Conservation (phyloP, 495 filamentous ascomycete species). For the Aspergillus incahuasiensis region DNA sequence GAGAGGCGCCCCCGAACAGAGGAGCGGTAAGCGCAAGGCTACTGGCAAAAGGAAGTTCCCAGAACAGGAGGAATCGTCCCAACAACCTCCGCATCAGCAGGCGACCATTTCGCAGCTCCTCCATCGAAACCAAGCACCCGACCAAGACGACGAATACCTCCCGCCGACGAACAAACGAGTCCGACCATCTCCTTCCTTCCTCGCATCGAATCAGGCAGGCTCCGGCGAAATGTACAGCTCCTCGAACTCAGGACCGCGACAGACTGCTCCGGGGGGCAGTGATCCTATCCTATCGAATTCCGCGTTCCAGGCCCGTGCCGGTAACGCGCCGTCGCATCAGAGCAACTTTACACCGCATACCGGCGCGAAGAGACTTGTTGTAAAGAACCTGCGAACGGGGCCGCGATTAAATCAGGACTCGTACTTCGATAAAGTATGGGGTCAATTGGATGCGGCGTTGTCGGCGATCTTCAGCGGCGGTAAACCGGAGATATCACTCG, state of each 20-base stretch:
- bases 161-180: conserved; percentile 40
- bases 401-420: conserved; percentile 54
- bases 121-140: conserved; percentile 21
- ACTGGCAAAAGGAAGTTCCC: conserved; percentile 45
- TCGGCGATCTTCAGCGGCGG: conserved; percentile 62
- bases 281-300: conserved; percentile 16
- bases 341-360: conserved; percentile 41
- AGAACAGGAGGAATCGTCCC: conserved; percentile 35
- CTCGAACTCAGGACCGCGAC: conserved; percentile 32
- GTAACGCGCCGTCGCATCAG: conserved; percentile 26
- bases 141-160: conserved; percentile 9
- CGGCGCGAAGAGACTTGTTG: conserved; percentile 74
- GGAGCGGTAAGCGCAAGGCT: conserved; percentile 47
- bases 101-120: conserved; percentile 49
- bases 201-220: conserved; percentile 16
- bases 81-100: conserved; percentile 37
- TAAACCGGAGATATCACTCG: conserved; percentile 62
- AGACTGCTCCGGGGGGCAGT: conserved; percentile 24
- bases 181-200: conserved; percentile 28
- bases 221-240: conserved; percentile 48
- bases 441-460: conserved; percentile 67
- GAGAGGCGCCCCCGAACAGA: conserved; percentile 40
- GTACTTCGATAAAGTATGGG: conserved; percentile 70
- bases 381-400: conserved; percentile 75
- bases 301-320: conserved; percentile 21